Conservation (phyloP, 148 eudicot species). For the Rhododendron mucronatum region DNA sequence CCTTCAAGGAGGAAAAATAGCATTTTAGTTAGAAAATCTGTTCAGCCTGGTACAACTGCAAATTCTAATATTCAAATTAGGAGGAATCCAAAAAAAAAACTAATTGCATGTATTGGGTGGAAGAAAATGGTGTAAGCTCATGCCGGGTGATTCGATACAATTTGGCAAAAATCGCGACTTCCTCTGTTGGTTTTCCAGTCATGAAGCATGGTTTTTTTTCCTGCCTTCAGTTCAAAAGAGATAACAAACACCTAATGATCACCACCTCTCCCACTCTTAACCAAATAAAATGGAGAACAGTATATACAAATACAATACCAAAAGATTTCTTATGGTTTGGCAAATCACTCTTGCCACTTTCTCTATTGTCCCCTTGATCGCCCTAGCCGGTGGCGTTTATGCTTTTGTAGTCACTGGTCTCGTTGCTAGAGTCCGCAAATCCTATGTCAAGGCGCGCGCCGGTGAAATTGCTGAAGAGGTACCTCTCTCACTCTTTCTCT, state of each 20-base stretch:
- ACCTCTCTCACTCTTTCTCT: too few relatives aligned
- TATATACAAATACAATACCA: background rate
- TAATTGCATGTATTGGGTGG: background rate
- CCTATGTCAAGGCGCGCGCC: too few relatives aligned
- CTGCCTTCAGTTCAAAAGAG: constrained; percentile 61
- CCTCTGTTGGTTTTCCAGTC: constrained; percentile 78
- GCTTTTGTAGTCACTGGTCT: too few relatives aligned
- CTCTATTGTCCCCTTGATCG: too few relatives aligned
- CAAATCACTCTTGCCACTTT: too few relatives aligned
- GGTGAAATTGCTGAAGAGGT: too few relatives aligned
- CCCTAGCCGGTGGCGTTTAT: too few relatives aligned
- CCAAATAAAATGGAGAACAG: background rate
- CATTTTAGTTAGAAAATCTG: background rate
- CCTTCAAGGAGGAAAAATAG: background rate
- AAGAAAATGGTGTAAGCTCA: background rate
- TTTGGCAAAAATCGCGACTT: constrained; percentile 85
- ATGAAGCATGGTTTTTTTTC: constrained; percentile 52
- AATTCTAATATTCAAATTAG: background rate
- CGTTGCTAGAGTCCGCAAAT: too few relatives aligned
- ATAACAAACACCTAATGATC: constrained; percentile 61
- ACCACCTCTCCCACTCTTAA: constrained; percentile 88
- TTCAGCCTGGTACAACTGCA: background rate
- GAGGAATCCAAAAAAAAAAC: background rate
- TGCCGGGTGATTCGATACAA: constrained; percentile 39
- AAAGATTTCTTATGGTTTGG: too few relatives aligned